Conservation (phyloP, 257 asterid genomes). For the Rauvolfia tetraphylla region DNA sequence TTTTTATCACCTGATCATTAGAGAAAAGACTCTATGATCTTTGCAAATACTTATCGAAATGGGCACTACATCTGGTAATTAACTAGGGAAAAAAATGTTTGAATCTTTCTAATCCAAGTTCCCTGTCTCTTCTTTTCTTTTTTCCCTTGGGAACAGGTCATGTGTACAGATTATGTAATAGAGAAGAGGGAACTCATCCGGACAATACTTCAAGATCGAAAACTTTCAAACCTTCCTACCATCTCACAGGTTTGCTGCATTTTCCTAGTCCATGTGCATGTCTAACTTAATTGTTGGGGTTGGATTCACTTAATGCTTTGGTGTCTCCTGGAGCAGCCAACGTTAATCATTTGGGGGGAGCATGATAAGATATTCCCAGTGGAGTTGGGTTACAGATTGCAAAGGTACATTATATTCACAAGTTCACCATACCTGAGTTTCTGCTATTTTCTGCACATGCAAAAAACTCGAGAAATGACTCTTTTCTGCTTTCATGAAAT, state of each 20-base stretch:
- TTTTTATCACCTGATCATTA: no score
- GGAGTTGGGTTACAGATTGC: conserved; percentile 67
- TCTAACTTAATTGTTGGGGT: no score
- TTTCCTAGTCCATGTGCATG: background rate
- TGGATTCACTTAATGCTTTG: no score
- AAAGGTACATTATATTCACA: conserved; percentile 32
- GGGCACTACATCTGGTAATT: no score
- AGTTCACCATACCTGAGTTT: background rate
- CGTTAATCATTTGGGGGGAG: conserved; percentile 92
- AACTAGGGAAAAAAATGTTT: no score
- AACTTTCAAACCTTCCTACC: conserved; percentile 49
- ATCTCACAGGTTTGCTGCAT: conserved; percentile 51
- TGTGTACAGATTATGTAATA: conserved; percentile 56
- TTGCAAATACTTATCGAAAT: no score
- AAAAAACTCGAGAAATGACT: background rate
- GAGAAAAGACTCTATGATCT: no score
- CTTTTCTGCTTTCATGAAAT: background rate
- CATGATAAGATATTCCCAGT: conserved; percentile 72
- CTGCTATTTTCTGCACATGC: background rate
- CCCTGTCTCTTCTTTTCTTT: background rate
- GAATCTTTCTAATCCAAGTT: no score
- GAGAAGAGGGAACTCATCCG: conserved; percentile 69
- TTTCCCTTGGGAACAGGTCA: conserved; percentile 40
- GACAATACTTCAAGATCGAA: conserved; percentile 58
- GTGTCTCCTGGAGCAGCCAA: conserved; percentile 39